A percentile compares a stretch with the other conserved stretches of the same genome.
Conservation (phyloP, 2,329 filamentous ascomycete species). For the Corniculantispora saksenae region DNA sequence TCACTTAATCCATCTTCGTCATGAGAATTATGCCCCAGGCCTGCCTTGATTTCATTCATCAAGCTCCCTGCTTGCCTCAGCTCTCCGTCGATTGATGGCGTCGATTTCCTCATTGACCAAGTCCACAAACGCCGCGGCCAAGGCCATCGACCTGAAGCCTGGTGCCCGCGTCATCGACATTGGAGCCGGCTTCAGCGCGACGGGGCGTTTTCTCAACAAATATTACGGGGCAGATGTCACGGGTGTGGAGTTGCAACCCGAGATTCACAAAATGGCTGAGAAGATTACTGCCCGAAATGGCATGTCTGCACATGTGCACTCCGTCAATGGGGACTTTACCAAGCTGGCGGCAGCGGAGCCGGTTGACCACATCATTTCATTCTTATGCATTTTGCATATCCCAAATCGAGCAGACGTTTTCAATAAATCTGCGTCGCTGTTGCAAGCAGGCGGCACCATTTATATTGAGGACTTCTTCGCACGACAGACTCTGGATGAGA, state of each 20-base stretch:
- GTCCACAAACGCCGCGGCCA: neutral
- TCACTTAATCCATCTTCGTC: no score
- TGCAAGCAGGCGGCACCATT: slow-evolving; percentile 21
- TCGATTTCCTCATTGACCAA: neutral
- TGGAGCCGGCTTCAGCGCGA: slow-evolving; percentile 27
- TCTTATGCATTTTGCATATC: slow-evolving; percentile 27
- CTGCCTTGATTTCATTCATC: neutral
- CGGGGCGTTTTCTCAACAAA: slow-evolving; percentile 25
- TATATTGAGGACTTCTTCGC: slow-evolving; percentile 28
- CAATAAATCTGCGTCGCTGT: slow-evolving; percentile 17
- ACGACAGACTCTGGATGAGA: neutral
- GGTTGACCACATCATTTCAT: slow-evolving; percentile 25
- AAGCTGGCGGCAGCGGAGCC: slow-evolving; percentile 18
- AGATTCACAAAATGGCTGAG: slow-evolving; percentile 25
- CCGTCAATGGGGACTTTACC: slow-evolving; percentile 24
- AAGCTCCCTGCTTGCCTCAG: neutral
- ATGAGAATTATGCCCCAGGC: no score
- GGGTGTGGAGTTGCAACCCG: slow-evolving; percentile 26
- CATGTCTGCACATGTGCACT: slow-evolving; percentile 16
- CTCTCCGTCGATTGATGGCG: neutral
- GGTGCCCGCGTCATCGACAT: slow-evolving; percentile 24
- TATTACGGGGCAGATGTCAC: slow-evolving; percentile 21
- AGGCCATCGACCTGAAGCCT: slow-evolving; percentile 19
- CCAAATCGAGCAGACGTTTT: slow-evolving; percentile 22
- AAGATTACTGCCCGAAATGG: slow-evolving; percentile 22